Base-by-base conservation (phyloP, 2,329 filamentous ascomycete species). In the Hypoxylon sp. region DNA sequence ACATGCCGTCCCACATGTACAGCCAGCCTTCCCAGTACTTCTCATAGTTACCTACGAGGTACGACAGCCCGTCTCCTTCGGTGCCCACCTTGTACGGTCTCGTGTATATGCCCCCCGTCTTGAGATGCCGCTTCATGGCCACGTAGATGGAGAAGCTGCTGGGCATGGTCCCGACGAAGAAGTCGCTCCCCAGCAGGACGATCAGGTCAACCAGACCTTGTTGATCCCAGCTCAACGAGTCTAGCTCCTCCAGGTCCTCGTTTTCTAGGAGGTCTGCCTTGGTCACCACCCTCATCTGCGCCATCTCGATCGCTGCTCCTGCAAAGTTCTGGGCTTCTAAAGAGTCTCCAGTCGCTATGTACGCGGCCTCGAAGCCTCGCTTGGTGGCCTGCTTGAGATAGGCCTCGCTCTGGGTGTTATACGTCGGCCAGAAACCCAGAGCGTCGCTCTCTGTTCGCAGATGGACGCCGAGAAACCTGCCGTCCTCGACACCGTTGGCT, bases 101-200 rank as follows among this genome's bases (percentile, higher is more conserved):
- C 10, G 77, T 76, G 49, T 77, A 74, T 3, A 79, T 41, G 0
- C 77, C 75, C 0, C 74, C 75, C 0, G 61, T 69, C 43, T 73
- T 72, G 3, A 80, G 68, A 58, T 81, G 78, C 15, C 79, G 68
- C 64, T 79, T 80, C 60, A 77, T 72, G 1, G 78, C 76, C 46
- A 79, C 74, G 52, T 77, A 79, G 63, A 80, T 75, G 20, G 78
- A 78, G 63, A 81, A 81, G 13, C 77, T 79, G 60, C 78, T 80
- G 5, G 79, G 79, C 51, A 76, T 80, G 31, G 79, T 75, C 8
- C 77, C 77, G 0, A 79, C 63, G 38, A 80, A 80, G 59, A 73
- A 77, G 42, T 75, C 71, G 49, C 72, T 70, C 15, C 70, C 71
- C 11, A 79, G 63, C 18, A 80, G 61, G 1, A 78, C 76, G 6